A percentile compares a stretch with the other conserved stretches of the same genome.
Conservation (phyloP, 306 rosid species). For the Cicer cuneatum region DNA sequence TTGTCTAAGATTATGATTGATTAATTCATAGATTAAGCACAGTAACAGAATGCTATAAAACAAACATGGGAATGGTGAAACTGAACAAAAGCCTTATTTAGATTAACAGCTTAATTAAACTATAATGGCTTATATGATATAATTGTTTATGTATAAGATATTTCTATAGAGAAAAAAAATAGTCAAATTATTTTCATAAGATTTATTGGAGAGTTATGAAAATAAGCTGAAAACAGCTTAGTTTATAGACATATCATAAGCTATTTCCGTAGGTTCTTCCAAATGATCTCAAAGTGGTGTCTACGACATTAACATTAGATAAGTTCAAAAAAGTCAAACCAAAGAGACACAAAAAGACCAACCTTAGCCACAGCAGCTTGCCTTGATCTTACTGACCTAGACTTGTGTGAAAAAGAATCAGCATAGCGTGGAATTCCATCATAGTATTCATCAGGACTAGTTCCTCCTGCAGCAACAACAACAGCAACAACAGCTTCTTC, state of each 20-base stretch:
- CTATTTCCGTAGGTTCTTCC: too few relatives aligned
- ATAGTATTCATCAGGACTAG: constrained; percentile 58
- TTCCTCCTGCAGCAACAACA: constrained; percentile 6
- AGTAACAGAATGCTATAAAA: constrained; percentile 9
- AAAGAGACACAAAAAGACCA: background rate
- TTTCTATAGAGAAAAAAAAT: too few relatives aligned
- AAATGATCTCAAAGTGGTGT: too few relatives aligned
- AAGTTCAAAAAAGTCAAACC: too few relatives aligned
- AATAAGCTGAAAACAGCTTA: too few relatives aligned
- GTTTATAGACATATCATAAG: too few relatives aligned
- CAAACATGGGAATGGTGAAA: constrained; percentile 15
- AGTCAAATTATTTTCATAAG: too few relatives aligned
- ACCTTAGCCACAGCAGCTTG: constrained; percentile 84
- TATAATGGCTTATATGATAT: too few relatives aligned
- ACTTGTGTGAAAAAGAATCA: constrained; percentile 61
- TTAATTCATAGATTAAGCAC: constrained; percentile 3
- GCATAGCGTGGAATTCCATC: constrained; percentile 81
- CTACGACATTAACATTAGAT: too few relatives aligned
- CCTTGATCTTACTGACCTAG: constrained; percentile 68
- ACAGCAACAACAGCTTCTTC: constrained; percentile 34
- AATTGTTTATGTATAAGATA: too few relatives aligned
- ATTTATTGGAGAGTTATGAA: too few relatives aligned
- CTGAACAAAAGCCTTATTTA: background rate
- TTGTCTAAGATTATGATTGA: constrained; percentile 8
- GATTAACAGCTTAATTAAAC: too few relatives aligned